Base-by-base conservation (phyloP, 202 grass and related monocot genomes). In the Digitaria exilis region DNA sequence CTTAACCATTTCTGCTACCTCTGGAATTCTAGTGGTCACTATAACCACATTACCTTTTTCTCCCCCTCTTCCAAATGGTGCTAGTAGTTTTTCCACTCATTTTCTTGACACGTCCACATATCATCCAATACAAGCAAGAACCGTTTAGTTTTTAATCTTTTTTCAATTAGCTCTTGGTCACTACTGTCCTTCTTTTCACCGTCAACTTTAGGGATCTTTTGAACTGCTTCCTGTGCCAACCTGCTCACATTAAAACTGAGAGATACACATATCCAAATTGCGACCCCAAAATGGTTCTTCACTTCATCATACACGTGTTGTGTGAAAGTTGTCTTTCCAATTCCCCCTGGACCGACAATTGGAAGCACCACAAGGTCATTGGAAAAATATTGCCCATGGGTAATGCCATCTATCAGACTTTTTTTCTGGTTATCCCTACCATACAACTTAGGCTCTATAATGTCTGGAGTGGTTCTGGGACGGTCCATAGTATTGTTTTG, bases 81-180 rank as follows among this genome's bases (percentile, higher is more conserved):
- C 5, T 3, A 64, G 12, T 22, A 78, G 15, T 14, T 4, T 64
- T 52, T 8, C 84, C 88, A 90, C 1, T 77, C 76, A 1, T 61
- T 14, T 0, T 79, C 73, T 0, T 55, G 0, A 7, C 26, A 71
- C 17, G 0, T 21, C 85, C 80, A 84, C 2, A 91, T 78, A 32
- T 89, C 87, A 72, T 92, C 87, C 12, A 92, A 41, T 1, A 88
- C 43, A 60, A 92, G 6, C 35, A 88, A 26, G 57, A 92, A 49
- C 7, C 78, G 37, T 50, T 86, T 88, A 30, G 5, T 1, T 19
- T 71, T 19, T 55, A 88, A 21, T 21, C 76, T 79, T 4, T 77
- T 7, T 30, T 72, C 9, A 0, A 84, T 57, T 0, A 35, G 0
- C 52, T 50, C 22, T 76, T 81, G 4, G 0, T 1, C 14, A 41